phyloP scores from a whole-genome alignment of 192 early-diverging fungal genomes.

The Ambispora gerdemannii region DNA sequence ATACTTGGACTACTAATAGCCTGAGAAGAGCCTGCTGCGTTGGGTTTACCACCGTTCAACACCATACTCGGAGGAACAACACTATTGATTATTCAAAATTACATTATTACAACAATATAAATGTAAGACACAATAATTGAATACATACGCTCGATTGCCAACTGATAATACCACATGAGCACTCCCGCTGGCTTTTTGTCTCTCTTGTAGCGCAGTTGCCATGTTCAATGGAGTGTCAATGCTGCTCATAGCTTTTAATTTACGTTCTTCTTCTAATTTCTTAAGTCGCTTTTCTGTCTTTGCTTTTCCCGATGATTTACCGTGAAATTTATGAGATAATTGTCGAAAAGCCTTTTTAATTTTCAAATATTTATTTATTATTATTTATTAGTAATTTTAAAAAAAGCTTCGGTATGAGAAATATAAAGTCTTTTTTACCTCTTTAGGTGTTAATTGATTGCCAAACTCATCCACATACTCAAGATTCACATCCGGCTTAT shows the following conservation, averaged over 20 bases:
- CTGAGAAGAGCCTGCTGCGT: not conserved
- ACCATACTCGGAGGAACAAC: constrained; percentile 40
- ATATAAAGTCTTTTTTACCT: too few species aligned
- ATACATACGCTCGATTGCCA: constrained; percentile 65
- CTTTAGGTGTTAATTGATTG: constrained; percentile 74
- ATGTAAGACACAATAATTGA: not conserved
- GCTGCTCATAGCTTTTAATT: constrained; percentile 69
- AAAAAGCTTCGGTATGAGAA: too few species aligned
- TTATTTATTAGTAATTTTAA: too few species aligned
- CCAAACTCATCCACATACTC: constrained; percentile 92
- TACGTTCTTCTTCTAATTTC: constrained; percentile 79
- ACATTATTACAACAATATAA: not conserved
- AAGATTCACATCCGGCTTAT: constrained; percentile 85
- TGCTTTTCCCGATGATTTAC: constrained; percentile 85
- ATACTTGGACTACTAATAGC: constrained; percentile 28
- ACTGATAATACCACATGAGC: constrained; percentile 82
- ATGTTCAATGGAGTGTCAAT: constrained; percentile 76
- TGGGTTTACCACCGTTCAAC: constrained; percentile 24
- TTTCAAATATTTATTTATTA: too few species aligned
- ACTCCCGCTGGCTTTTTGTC: constrained; percentile 62
- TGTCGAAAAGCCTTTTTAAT: constrained; percentile 83
- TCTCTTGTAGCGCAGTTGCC: constrained; percentile 65
- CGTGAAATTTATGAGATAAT: constrained; percentile 94
- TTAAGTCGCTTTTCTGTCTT: constrained; percentile 88
- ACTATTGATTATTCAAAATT: constrained; percentile 25